Evolutionary conservation across 2,329 filamentous ascomycete genomes (phyloP).

Genomic region (Sporothrix mexicana): DNA sequence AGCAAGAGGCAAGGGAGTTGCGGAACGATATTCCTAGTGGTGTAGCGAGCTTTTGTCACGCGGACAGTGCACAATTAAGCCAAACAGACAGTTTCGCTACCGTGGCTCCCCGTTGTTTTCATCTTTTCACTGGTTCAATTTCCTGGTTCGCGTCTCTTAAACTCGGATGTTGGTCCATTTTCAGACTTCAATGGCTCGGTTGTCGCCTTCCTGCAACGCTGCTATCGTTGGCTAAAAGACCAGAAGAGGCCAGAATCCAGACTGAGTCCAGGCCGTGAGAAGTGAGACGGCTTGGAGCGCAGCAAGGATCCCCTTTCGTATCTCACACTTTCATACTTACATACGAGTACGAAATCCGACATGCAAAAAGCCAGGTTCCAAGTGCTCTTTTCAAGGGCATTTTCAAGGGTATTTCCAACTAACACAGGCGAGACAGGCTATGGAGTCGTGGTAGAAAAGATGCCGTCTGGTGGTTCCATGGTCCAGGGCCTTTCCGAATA

Average conservation of each 20-base stretch:
- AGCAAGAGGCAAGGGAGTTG: not conserved
- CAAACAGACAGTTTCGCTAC: no score
- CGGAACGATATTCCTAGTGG: not conserved
- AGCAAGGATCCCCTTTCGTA: not conserved
- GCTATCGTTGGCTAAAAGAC: not conserved
- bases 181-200: not conserved
- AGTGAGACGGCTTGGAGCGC: not conserved
- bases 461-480: not conserved
- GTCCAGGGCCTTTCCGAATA: not conserved
- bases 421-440: not conserved
- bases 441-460: not conserved
- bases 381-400: not conserved
- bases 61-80: not conserved
- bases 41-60: conserved; percentile 2
- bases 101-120: not conserved
- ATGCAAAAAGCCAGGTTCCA: not conserved
- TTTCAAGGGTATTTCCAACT: not conserved
- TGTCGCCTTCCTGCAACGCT: not conserved
- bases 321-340: not conserved
- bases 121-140: no score
- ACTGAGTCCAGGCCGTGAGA: not conserved
- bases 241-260: no score
- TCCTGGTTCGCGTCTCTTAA: not conserved
- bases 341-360: not conserved
- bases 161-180: not conserved